Percentiles rank a stretch among this genome's conserved stretches.
Conservation (phyloP, 805 yeast genomes). For the Kuraishia borneana region DNA sequence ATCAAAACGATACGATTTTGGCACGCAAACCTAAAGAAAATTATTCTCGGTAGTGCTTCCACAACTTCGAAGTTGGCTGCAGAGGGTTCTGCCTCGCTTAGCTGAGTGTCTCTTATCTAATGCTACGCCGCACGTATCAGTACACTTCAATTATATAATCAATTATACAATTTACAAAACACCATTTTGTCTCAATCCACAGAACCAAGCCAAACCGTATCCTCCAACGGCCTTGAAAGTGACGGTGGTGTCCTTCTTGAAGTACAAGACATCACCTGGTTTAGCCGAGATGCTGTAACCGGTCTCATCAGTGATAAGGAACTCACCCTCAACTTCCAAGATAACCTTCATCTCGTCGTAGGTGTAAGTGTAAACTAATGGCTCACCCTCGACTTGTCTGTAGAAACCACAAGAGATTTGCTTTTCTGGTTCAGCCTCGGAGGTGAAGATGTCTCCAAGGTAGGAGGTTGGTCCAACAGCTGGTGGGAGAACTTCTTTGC, state of each 20-base stretch:
- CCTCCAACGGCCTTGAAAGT: slow-evolving; percentile 44
- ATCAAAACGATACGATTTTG: too few species aligned
- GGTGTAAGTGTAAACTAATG: slow-evolving; percentile 48
- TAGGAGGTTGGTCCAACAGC: slow-evolving; percentile 51
- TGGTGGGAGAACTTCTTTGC: slow-evolving; percentile 44
- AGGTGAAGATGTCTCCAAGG: slow-evolving; percentile 50
- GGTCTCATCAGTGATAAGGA: slow-evolving; percentile 46
- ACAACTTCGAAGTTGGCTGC: too few species aligned
- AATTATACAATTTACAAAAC: slow-evolving; percentile 6
- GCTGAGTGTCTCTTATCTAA: too few species aligned
- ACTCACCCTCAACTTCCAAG: slow-evolving; percentile 53
- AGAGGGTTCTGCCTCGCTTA: too few species aligned
- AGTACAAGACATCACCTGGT: slow-evolving; percentile 58
- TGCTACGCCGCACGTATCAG: too few species aligned
- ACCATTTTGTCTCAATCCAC: slow-evolving; percentile 38
- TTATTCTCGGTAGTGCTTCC: too few species aligned
- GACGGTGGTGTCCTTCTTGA: slow-evolving; percentile 52
- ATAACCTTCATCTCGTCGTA: slow-evolving; percentile 58
- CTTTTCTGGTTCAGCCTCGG: slow-evolving; percentile 40
- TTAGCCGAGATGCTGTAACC: slow-evolving; percentile 45
- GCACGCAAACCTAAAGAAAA: too few species aligned
- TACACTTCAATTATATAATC: too few species aligned
- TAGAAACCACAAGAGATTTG: slow-evolving; percentile 59
- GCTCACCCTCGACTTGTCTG: slow-evolving; percentile 54
- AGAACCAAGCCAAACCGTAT: slow-evolving; percentile 49